These are phyloP conservation scores for Penicillium sp. DNA, from an alignment of 2,329 filamentous ascomycete genomes.

Conservation along the genomic window DNA sequence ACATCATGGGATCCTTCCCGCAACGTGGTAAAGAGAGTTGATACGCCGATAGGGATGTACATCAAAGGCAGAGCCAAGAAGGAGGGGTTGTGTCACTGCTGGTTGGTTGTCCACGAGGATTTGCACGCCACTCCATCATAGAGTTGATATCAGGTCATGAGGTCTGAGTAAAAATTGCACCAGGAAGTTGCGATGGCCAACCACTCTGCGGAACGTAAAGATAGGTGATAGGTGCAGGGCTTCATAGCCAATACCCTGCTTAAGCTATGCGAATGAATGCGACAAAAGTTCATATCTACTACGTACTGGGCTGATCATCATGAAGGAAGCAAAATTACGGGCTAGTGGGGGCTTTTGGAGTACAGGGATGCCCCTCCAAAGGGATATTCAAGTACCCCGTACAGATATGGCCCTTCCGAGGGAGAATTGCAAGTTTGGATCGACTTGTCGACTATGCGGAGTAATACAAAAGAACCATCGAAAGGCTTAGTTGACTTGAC, in stretches of 20 bases:
- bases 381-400: background rate
- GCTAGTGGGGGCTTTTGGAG: background rate
- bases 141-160: constrained; percentile 10
- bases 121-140: constrained; percentile 9
- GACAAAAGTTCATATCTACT: background rate
- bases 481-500: background rate
- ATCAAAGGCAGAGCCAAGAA: background rate
- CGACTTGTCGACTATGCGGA: background rate
- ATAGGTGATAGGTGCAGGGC: background rate
- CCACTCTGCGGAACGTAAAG: constrained; percentile 2
- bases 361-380: constrained; percentile 8
- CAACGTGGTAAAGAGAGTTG: background rate
- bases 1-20: constrained; percentile 8
- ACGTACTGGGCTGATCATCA: background rate
- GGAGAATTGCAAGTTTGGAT: background rate
- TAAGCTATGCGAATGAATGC: background rate
- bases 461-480: background rate
- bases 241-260: background rate
- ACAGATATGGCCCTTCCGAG: constrained; percentile 1
- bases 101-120: constrained; percentile 5
- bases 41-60: constrained; percentile 1
- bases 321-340: background rate
- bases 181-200: constrained; percentile 1
- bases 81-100: constrained; percentile 6
- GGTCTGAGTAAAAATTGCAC: background rate